These are phyloP conservation scores for Penicillium sp. DNA, from an alignment of 2,329 filamentous ascomycete genomes.

Conservation along the genomic window DNA sequence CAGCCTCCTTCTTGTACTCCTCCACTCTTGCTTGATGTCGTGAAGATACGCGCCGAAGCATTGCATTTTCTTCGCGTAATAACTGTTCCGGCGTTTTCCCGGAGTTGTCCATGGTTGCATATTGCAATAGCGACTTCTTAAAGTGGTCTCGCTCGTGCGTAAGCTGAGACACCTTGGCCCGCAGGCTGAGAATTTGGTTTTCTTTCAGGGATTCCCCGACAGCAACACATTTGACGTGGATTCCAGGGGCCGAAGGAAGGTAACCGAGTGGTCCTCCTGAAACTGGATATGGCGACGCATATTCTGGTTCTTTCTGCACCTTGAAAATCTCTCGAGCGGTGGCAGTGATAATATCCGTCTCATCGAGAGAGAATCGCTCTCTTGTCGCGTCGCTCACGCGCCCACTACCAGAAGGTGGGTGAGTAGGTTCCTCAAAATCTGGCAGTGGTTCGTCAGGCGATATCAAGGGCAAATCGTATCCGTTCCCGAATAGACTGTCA, in stretches of 20 bases:
- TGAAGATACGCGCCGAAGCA: constrained; percentile 31
- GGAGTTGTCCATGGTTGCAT: constrained; percentile 33
- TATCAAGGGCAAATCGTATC: constrained; percentile 17
- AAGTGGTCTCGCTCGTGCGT: constrained; percentile 36
- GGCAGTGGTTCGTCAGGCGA: constrained; percentile 1
- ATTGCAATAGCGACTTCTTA: constrained; percentile 30
- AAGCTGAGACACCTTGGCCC: constrained; percentile 30
- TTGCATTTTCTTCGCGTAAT: constrained; percentile 28
- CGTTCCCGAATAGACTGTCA: constrained; percentile 28
- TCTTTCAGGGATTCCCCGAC: constrained; percentile 30
- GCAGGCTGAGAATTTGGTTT: constrained; percentile 28
- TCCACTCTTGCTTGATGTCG: constrained; percentile 31
- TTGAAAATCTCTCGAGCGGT: constrained; percentile 31
- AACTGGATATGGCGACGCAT: constrained; percentile 39
- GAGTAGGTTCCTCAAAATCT: constrained; percentile 5
- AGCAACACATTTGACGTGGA: constrained; percentile 36
- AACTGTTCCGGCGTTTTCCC: constrained; percentile 32
- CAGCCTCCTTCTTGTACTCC: constrained; percentile 33
- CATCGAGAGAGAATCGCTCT: constrained; percentile 27
- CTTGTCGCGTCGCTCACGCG: constrained; percentile 28
- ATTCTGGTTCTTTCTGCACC: constrained; percentile 26
- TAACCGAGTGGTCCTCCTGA: constrained; percentile 33
- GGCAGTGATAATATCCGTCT: constrained; percentile 29
- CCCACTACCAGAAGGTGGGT: not conserved
- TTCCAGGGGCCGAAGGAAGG: constrained; percentile 34